Base-by-base conservation (phyloP, 202 grass and related monocot genomes). In the Carex sylvatica region DNA sequence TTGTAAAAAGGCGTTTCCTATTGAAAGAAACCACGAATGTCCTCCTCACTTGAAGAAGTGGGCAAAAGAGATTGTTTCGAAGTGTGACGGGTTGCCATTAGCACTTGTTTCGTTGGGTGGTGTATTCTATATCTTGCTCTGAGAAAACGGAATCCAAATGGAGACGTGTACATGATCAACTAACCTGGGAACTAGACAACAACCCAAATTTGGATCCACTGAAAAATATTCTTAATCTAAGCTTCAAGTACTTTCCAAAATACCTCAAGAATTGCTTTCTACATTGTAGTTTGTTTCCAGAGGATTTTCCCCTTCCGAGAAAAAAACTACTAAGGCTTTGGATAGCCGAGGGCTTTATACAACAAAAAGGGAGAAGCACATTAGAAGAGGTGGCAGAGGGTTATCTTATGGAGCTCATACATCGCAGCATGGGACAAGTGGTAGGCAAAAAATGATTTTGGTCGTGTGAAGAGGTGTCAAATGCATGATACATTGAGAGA, bases 381-480 rank as follows among this genome's bases (percentile, higher is more conserved):
- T 31, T 68, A 38, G 87, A 92, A 62, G 87, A 92, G 52, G 81
- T 85, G 2, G 90, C 87, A 55, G 87, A 92, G 28, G 61, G 85
- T 5, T 83, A 87, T 51, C 52, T 92, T 1, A 23, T n/a, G 0
- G 74, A 91, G n/a, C 81, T 91, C 20, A 64, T 91, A 70, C 5
- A 38, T 38, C 36, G 36, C 36, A 7, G 36, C 6, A 38, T 38
- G 36, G 6, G 6, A 38, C 36, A 38, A 0, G 36, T 38, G 5
- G 36, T 7, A 6, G 0, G 0, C n/a, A 38, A 38, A 6, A 38
- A 38, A 38, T 38, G 0, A 38, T 38, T 38, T 6, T 38, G 36
- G 36, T 49, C 64, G 36, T 0, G 36, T 38, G 0, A 38, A 7
- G 6, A 38, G 36, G 36, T 38, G 36, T 1, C 5, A 38, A 38